Evolutionary conservation across 352 stramenopile species (phyloP), one percentile per base, ranked within the genome.

Genomic region (Pythium myriotylum): DNA sequence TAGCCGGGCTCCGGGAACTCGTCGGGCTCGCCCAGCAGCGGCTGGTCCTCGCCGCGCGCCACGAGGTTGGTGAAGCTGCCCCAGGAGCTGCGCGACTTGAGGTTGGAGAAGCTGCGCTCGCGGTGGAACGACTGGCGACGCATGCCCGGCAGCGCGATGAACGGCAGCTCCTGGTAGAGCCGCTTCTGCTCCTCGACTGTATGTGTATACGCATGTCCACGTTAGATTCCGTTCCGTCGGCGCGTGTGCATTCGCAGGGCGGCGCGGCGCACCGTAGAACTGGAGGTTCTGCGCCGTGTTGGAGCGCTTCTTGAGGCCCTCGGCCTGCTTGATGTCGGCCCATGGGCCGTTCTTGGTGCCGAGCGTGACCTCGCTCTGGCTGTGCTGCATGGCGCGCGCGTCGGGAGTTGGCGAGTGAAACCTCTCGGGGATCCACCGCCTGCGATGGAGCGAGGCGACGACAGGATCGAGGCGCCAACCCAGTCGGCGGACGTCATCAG

Each of bases 1-100:
- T 80, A 80, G 10, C 72, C 72, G 0, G 72, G 64, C 59, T 80
- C 72, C 10, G 56, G 68, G 47, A 70, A 72, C 48, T 72, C 68
- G 54, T 73, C 65, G 23, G 54, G 53, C 8, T 69, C 65, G 41
- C 65, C 65, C 12, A 73, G 50, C 23, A 73, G 62, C 53, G 83
- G 81, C 61, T 94, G 85, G 45, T 89, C 79, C 70, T 94, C 85
- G 26, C 84, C 82, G 42, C 84, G 73, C 68, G 52, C 40, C 46
- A 74, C 67, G 26, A 74, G 67, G 52, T 79, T 76, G 1, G 67
- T 76, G 54, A 79, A 79, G 40, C 72, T 79, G 47, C 72, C 72
- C 72, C 72, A 79, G 17, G 72, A 79, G 51, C 54, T 72, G 52
- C 65, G 68, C 32, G 67, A 76, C 65, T 76, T 76, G 68, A 79